Base-by-base conservation (phyloP, 169 alveolate genomes). In the Plasmodium vivax region DNA sequence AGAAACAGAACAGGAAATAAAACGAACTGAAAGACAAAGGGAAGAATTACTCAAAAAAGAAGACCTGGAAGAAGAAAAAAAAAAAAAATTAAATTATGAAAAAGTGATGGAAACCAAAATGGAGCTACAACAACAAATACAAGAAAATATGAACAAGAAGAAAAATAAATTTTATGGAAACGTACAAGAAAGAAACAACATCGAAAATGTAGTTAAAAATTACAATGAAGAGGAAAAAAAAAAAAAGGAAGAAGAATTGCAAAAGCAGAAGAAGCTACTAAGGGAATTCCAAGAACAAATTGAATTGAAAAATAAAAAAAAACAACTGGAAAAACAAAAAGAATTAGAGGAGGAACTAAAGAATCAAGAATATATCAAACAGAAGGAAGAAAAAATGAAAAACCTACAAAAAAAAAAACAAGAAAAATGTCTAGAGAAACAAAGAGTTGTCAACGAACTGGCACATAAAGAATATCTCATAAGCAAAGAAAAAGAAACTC, bases 251-350 rank as follows among this genome's bases (percentile, higher is more conserved):
- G 91, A 88, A 30, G 94, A 47, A 12, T 12, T 88, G 54, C 5
- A 41, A 56, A 88, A 88, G 73, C 94, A 88, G 71, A 88, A 88
- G 58, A 88, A 88, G 72, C 72, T 88, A 45, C 54, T 88, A 68
- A 88, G 80, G 62, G 94, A 88, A 80, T 88, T 88, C 51, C 90
- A 88, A 80, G 91, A 88, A 88, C 94, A 88, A 80, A 88, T 88
- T 19, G 94, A 88, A 79, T 74, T 88, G 73, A 88, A 88, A 79
- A 88, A 88, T 80, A 79, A 88, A 88, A 43, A 80, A 88, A 88
- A 79, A 79, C 83, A 80, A 54, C 32, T 88, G 14, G 83, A 88
- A 58, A 88, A 88, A 79, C 19, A 73, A 80, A 88, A 88, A 43
- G 94, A 79, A 62, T 79, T 79, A 77, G 90, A 88, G 38, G 94